A percentile compares a stretch with the other conserved stretches of the same genome.
These are phyloP conservation scores for Colletotrichum karsti DNA, from an alignment of 2,329 filamentous ascomycete genomes.

Conservation along the genomic window DNA sequence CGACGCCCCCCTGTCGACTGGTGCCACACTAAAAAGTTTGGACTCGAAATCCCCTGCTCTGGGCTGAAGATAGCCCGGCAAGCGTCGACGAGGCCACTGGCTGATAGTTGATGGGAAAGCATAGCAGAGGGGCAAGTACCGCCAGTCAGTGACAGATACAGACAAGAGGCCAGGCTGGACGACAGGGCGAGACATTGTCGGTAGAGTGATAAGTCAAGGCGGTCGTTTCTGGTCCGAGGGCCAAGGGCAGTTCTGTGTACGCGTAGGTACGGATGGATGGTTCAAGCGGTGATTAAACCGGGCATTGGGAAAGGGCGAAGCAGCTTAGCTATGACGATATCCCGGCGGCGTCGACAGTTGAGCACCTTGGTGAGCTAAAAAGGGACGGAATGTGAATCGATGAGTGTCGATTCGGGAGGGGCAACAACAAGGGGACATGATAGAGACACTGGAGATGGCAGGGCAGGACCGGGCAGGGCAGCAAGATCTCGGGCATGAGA, in stretches of 20 bases:
- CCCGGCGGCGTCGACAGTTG: neutral
- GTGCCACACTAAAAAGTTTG: slow-evolving; percentile 27
- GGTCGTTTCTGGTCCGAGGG: neutral
- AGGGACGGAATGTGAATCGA: slow-evolving; percentile 6
- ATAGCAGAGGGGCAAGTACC: neutral
- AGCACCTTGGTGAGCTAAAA: neutral
- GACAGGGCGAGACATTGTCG: slow-evolving; percentile 25
- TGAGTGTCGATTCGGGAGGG: neutral
- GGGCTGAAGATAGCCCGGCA: slow-evolving; percentile 31
- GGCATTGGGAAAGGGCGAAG: neutral
- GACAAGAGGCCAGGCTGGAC: neutral
- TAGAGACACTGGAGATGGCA: neutral
- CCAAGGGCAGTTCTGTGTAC: neutral
- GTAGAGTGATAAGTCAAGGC: slow-evolving; percentile 23
- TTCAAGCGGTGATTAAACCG: neutral
- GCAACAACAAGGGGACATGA: slow-evolving; percentile 5
- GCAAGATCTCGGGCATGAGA: neutral
- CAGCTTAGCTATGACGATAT: neutral
- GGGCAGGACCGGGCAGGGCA: too few species aligned
- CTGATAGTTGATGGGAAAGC: slow-evolving; percentile 9
- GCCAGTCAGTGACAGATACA: slow-evolving; percentile 1
- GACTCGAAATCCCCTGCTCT: slow-evolving; percentile 17
- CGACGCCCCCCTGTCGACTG: slow-evolving; percentile 22
- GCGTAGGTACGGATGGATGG: neutral
- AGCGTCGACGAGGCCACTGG: slow-evolving; percentile 15